phyloP scores from a whole-genome alignment of 106 monocot species.

The Triglochin maritima region DNA sequence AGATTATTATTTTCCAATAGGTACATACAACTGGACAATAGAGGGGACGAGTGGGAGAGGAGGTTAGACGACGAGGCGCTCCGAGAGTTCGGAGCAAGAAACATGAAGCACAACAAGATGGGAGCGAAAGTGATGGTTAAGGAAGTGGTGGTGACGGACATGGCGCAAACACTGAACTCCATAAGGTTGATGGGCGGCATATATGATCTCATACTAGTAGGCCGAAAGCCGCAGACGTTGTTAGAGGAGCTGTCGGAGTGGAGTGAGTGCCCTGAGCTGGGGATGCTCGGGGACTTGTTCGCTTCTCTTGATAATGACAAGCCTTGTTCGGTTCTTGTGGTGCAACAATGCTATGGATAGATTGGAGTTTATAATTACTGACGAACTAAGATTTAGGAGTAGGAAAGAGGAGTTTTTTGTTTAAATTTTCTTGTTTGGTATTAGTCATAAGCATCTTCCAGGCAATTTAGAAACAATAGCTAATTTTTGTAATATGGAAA shows the following conservation, averaged over 20 bases:
- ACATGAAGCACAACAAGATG: background rate
- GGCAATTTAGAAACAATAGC: no score
- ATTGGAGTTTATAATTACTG: no score
- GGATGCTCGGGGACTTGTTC: constrained; percentile 8
- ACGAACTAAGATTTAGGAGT: background rate
- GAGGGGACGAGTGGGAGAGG: constrained; percentile 3
- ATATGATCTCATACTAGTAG: background rate
- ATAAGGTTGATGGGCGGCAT: background rate
- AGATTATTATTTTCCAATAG: no score
- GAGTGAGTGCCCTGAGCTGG: constrained; percentile 9
- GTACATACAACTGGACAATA: background rate
- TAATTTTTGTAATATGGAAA: no score
- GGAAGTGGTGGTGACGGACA: constrained; percentile 1
- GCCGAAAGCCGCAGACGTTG: background rate
- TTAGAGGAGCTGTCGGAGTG: background rate
- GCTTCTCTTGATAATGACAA: background rate
- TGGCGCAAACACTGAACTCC: background rate
- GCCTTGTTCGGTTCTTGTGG: constrained; percentile 25
- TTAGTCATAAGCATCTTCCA: no score
- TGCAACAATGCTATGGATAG: constrained; percentile 32
- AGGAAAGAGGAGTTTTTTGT: background rate
- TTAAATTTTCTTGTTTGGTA: background rate
- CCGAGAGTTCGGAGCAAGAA: background rate
- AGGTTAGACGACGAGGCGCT: constrained; percentile 1
- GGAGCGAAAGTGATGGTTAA: background rate